Conservation (phyloP, 306 rosid species). For the Rubus idaeus region DNA sequence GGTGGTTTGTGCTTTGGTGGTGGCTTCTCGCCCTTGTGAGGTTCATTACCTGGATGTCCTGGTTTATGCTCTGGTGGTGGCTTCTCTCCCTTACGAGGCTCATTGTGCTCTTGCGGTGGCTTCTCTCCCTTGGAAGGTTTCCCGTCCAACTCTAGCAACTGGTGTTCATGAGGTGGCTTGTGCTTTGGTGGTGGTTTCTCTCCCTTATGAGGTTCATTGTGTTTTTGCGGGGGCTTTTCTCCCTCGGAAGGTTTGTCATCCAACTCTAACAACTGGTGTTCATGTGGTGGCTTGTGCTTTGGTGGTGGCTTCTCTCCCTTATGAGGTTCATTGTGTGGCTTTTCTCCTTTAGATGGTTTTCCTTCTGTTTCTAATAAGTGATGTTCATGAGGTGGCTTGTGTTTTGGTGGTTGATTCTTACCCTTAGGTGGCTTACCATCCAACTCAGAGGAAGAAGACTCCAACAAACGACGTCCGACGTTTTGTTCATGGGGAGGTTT, state of each 20-base stretch:
- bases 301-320: constrained; percentile 6
- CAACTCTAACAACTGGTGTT: background rate
- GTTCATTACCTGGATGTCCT: background rate
- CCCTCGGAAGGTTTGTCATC: background rate
- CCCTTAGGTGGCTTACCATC: background rate
- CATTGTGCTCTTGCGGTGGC: background rate
- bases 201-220: background rate
- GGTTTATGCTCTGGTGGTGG: background rate
- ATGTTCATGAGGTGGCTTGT: background rate
- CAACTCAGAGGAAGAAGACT: background rate
- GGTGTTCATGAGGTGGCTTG: constrained; percentile 5
- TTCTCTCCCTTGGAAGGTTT: constrained; percentile 1
- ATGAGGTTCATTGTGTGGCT: background rate
- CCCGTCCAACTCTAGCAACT: background rate
- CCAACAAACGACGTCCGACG: background rate
- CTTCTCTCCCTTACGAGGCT: background rate
- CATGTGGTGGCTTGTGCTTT: background rate
- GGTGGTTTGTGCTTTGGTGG: constrained; percentile 14
- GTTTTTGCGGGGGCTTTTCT: background rate
- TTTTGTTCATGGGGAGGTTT: constrained; percentile 1
- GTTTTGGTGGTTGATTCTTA: background rate
- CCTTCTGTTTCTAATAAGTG: too few species aligned
- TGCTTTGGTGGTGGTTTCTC: background rate
- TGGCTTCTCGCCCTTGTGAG: background rate
- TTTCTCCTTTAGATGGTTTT: too few species aligned